These are phyloP conservation scores for Metschnikowia hibisci DNA, from an alignment of 805 yeast species.

Conservation along the genomic window DNA sequence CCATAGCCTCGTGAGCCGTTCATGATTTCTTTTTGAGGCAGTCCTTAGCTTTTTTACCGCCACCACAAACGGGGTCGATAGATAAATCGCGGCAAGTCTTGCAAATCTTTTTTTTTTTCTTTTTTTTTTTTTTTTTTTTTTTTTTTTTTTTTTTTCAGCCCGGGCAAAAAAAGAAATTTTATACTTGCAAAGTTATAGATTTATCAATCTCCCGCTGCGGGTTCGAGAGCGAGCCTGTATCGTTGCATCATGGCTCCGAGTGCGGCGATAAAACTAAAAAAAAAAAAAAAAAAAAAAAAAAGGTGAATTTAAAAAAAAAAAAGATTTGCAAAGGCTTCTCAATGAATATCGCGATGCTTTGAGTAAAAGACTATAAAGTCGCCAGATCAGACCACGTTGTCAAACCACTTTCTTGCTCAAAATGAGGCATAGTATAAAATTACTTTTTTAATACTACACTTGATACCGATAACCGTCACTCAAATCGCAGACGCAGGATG, in stretches of 20 bases:
- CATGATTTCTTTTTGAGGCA: too few species aligned
- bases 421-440: neutral
- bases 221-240: slow-evolving; percentile 3
- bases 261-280: too few species aligned
- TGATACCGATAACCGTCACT: neutral
- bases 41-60: too few species aligned
- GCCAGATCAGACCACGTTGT: neutral
- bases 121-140: neutral
- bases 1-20: too few species aligned
- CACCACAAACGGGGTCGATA: too few species aligned
- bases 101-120: neutral
- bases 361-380: neutral
- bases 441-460: neutral
- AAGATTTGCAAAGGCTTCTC: neutral
- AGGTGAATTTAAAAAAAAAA: too few species aligned
- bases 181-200: neutral
- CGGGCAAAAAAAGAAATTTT: neutral
- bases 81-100: too few species aligned
- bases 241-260: slow-evolving; percentile 5
- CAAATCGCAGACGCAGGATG: slow-evolving; percentile 1
- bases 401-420: neutral
- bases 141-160: too few species aligned
- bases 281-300: too few species aligned
- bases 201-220: neutral
- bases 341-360: neutral